Evolutionary conservation across 208 protist genomes (phyloP), one percentile per base, ranked within the genome.

Genomic region (Trypanosoma theileri): DNA sequence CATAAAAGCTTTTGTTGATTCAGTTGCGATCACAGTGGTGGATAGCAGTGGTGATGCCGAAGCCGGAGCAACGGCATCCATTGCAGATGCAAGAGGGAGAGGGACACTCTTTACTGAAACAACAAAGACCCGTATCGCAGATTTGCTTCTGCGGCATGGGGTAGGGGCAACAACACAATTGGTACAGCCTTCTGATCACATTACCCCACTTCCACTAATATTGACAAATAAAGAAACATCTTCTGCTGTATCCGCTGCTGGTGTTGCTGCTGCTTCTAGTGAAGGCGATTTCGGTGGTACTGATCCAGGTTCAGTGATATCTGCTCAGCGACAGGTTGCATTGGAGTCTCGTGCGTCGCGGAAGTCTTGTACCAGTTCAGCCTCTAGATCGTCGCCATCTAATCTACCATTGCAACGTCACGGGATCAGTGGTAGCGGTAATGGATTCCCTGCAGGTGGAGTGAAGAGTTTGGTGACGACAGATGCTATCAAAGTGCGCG

Each of bases 131-230:
- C 35, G 64, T 53, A 74, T 81, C 50, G 55, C 40, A 7, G 53
- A 41, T 24, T 55, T 81, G 16, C 51, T 76, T n/a, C 46, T 66
- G 13, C 54, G 54, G 24, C 67, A 71, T 42, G 53, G 56, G 22
- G 62, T 81, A 35, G 63, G 52, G 11, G 44, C 51, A 17, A 56
- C 48, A 7, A 77, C 72, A 51, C 59, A 62, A 7, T 51, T 77
- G 9, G 35, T 60, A 26, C 50, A 53, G 10, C 19, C 21, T 7
- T 26, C 22, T 12, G 35, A 26, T 24, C 16, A 55, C 28, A 22
- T 31, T 21, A 21, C 21, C 3, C 40, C 41, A 40, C 26, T 59
- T 45, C 21, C 42, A 35, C 26, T 26, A 31, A 1, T 35, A n/a
- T 59, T 42, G 17, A 44, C 16, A 17, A 21, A 59, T 19, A 42